Conservation (phyloP, 495 filamentous ascomycete genomes). For the Hyphodiscus hymeniophilus region DNA sequence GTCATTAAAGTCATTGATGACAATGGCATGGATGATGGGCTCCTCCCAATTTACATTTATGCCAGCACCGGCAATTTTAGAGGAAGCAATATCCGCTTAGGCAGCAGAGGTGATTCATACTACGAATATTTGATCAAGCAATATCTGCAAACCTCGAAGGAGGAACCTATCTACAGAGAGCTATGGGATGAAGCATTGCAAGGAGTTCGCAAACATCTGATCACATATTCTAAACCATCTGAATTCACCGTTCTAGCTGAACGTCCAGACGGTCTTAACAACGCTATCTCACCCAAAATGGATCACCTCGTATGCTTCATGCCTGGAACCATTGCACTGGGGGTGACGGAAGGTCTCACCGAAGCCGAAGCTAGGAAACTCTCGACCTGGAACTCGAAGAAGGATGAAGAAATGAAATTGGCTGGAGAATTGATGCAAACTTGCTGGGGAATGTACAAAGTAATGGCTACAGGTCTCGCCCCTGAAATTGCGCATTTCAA, state of each 20-base stretch:
- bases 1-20: constrained; percentile 86
- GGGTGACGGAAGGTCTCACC: constrained; percentile 68
- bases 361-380: constrained; percentile 66
- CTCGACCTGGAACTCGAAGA: constrained; percentile 61
- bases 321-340: constrained; percentile 90
- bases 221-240: constrained; percentile 76
- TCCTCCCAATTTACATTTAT: constrained; percentile 86
- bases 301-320: constrained; percentile 97
- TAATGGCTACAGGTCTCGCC: constrained; percentile 79
- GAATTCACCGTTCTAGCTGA: constrained; percentile 83
- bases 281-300: constrained; percentile 76
- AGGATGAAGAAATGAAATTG: constrained; percentile 80
- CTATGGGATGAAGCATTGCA: constrained; percentile 85
- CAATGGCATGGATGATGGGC: constrained; percentile 67
- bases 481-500: constrained; percentile 90
- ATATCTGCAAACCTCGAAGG: constrained; percentile 81
- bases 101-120: constrained; percentile 91
- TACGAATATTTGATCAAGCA: constrained; percentile 99
- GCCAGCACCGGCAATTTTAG: constrained; percentile 70
- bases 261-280: constrained; percentile 63
- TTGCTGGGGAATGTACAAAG: constrained; percentile 94
- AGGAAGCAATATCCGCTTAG: constrained; percentile 80
- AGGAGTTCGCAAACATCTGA: constrained; percentile 83
- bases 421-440: constrained; percentile 89
- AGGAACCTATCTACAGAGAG: constrained; percentile 79